Evolutionary conservation across 108 stramenopile species (phyloP).

Genomic region (Poteriospumella lacustris): DNA sequence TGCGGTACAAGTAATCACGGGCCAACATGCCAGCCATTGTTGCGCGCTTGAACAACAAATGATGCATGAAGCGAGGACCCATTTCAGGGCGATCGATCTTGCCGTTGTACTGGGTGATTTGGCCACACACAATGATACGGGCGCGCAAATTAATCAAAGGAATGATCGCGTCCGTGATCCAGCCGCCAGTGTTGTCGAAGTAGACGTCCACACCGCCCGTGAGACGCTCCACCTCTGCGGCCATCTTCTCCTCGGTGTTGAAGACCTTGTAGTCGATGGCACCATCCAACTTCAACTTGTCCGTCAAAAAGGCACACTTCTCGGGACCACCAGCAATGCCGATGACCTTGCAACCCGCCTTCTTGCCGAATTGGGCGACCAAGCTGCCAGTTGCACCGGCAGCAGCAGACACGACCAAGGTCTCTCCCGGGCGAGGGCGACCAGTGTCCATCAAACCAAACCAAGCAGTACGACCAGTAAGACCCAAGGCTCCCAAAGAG

Average conservation of each 20-base stretch:
- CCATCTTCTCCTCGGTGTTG: slow-evolving; percentile 13
- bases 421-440: slow-evolving; percentile 33
- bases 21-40: slow-evolving; percentile 44
- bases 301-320: slow-evolving; percentile 40
- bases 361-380: slow-evolving; percentile 46
- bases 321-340: slow-evolving; percentile 42
- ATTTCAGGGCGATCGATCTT: slow-evolving; percentile 19
- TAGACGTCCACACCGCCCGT: slow-evolving; percentile 38
- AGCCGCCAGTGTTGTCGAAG: slow-evolving; percentile 47
- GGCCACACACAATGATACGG: slow-evolving; percentile 44
- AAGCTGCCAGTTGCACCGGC: slow-evolving; percentile 44
- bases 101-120: slow-evolving; percentile 41
- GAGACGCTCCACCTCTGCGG: slow-evolving; percentile 25
- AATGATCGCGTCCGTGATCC: slow-evolving; percentile 38
- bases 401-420: slow-evolving; percentile 42
- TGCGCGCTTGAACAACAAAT: slow-evolving; percentile 30
- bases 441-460: slow-evolving; percentile 46
- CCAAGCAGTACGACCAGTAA: slow-evolving; percentile 40
- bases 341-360: slow-evolving; percentile 45
- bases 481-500: slow-evolving; percentile 34
- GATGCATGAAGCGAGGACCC: slow-evolving; percentile 31
- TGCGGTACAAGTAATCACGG: slow-evolving; percentile 34
- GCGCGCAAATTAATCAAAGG: slow-evolving; percentile 35
- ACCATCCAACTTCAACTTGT: slow-evolving; percentile 40
- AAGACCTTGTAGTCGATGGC: slow-evolving; percentile 44